phyloP scores from a whole-genome alignment of 257 asterid species.

The Verbena officinalis region DNA sequence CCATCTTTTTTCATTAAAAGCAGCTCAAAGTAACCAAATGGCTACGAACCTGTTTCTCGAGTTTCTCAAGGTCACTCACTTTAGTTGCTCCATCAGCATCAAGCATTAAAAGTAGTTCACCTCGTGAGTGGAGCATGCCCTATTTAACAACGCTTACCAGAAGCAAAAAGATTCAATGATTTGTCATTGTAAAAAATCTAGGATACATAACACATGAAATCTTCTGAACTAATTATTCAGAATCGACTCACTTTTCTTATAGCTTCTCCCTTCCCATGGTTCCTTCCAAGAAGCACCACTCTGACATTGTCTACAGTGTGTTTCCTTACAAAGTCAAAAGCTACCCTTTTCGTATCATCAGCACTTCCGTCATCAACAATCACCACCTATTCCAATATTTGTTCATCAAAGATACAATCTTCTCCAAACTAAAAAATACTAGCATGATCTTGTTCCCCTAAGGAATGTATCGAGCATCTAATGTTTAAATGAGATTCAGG shows the following conservation, averaged over 20 bases:
- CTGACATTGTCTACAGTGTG: slow-evolving; percentile 83
- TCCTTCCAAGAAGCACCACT: slow-evolving; percentile 85
- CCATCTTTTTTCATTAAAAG: slow-evolving; percentile 5
- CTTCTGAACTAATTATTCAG: slow-evolving; percentile 23
- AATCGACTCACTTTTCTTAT: slow-evolving; percentile 86
- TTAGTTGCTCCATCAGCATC: slow-evolving; percentile 99
- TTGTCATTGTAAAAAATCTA: slow-evolving; percentile 25
- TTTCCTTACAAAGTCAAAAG: slow-evolving; percentile 85
- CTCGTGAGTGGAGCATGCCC: slow-evolving; percentile 99
- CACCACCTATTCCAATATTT: slow-evolving; percentile 64
- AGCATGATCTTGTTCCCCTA: slow-evolving; percentile 12
- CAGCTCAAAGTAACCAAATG: slow-evolving; percentile 23
- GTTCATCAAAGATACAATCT: neutral
- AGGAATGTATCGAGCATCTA: slow-evolving; percentile 9
- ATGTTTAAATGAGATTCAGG: neutral
- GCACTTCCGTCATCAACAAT: slow-evolving; percentile 95
- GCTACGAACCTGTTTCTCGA: slow-evolving; percentile 87
- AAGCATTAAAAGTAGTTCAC: slow-evolving; percentile 92
- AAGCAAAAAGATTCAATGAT: slow-evolving; percentile 65
- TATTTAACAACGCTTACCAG: slow-evolving; percentile 82
- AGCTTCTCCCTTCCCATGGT: slow-evolving; percentile 99
- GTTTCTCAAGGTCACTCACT: slow-evolving; percentile 89
- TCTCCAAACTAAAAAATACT: slow-evolving; percentile 11
- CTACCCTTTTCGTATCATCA: slow-evolving; percentile 84
- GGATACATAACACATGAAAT: slow-evolving; percentile 11